Base-by-base conservation (phyloP, 106 monocot species). In the Narthecium ossifragum region DNA sequence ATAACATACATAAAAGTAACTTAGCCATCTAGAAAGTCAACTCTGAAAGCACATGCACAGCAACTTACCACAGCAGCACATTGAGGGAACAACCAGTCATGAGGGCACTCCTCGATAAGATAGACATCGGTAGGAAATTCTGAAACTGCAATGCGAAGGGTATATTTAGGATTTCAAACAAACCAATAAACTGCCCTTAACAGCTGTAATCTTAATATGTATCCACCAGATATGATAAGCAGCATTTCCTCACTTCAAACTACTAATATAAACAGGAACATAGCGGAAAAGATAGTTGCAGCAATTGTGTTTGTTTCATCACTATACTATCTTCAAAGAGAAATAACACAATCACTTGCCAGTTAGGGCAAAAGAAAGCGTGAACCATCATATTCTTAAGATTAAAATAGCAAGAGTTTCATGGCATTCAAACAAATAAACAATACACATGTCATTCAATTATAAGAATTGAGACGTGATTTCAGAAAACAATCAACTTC, bases 61-160 rank as follows among this genome's bases (percentile, higher is more conserved):
- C 33, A 67, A 51, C 80, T 78, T 52, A 98, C 96, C 78, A 98
- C 90, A 36, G 96, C 96, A 74, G 78, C 60, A 51, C 96, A 98
- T 22, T 64, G 86, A 69, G 91, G 87, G 58, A 98, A 98, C 64
- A 98, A 66, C 96, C 96, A 98, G 61, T 98, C 96, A 61, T 98
- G 96, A 71, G 96, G 96, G 53, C 90, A 87, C 64, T 98, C 87
- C 14, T 83, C 91, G 14, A 98, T 46, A 37, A 90, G 78, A 70
- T 72, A 91, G 25, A 87, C 68, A 70, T 90, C 76, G 12, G 64
- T 76, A 51, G 83, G 70, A 62, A 81, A 66, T 63, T 85, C 83
- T 59, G 75, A 70, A 65, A 75, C 94, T 96, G 76, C 32, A 77
- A 21, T 59, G 40, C 30, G 30, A 32, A 73, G 2, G 39, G 39